Base-by-base conservation (phyloP, 73 alveolate species). In the Paramecium primaurelia region DNA sequence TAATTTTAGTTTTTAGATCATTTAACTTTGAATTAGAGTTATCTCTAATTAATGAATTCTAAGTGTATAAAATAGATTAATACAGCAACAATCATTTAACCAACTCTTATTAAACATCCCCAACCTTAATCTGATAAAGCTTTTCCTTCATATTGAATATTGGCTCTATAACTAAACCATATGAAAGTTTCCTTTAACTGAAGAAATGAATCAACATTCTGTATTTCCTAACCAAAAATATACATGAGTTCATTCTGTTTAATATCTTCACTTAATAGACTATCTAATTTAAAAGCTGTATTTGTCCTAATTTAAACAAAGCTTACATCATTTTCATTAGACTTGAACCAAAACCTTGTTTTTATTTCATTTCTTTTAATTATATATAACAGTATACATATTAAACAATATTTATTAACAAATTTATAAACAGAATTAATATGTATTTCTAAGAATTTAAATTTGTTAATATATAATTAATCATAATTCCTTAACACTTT, bases 31-130 rank as follows among this genome's bases (percentile, higher is more conserved):
- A 18, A 6, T 9, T 26, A 32, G 49, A 4, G 18, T 26, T 18
- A 8, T 80, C 22, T 80, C 91, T 80, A 30, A 42, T 80, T 1
- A 45, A 20, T 42, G 77, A 20, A 10, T 80, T 80, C 88, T 75
- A 16, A 14, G 25, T 20, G 37, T 75, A 16, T 18, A 54, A 9
- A 28, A 36, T 36, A 38, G 34, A 75, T 16, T 75, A 11, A 38
- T 75, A 75, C 88, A 20, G 91, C 91, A 2, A 80, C n/a, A 9
- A 80, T 42, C 91, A 80, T 80, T 80, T 80, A 80, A 11, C 77
- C 91, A 22, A 80, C 91, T 47, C 91, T 80, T n/a, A 80, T 36
- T 14, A 80, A 26, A 44, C 91, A 80, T 5, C 91, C 91, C 91
- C 91, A 80, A 3, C 91, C 91, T 80, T 80, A 47, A 80, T 80